A percentile compares a stretch with the other conserved stretches of the same genome.
phyloP scores from a whole-genome alignment of 1,284 basidiomycete species.

The Xanthoconium separans region DNA sequence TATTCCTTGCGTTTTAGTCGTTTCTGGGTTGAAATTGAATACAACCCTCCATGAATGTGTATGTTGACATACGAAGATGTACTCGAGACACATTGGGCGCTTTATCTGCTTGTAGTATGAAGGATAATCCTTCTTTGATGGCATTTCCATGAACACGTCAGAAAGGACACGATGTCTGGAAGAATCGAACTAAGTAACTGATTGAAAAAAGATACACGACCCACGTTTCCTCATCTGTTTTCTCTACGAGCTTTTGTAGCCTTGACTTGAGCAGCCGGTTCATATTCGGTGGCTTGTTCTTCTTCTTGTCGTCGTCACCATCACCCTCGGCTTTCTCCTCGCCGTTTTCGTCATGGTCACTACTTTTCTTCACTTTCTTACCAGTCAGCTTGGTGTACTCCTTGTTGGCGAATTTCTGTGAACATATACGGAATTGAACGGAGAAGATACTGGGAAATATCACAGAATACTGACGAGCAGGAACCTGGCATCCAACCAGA shows the following conservation, averaged over 20 bases:
- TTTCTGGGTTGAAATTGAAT: conserved; percentile 48
- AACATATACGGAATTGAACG: conserved; percentile 7
- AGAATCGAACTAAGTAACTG: conserved; percentile 5
- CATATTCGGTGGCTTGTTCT: conserved; percentile 61
- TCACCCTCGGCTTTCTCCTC: conserved; percentile 42
- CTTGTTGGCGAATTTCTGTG: conserved; percentile 66
- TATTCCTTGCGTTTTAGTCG: conserved; percentile 77
- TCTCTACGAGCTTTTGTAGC: conserved; percentile 68
- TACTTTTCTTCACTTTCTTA: conserved; percentile 41
- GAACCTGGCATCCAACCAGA: conserved; percentile 82
- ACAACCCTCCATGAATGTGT: conserved; percentile 5
- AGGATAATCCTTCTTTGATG: conserved; percentile 76
- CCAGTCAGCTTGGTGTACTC: conserved; percentile 61
- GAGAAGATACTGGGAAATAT: neutral
- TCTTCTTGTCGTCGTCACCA: conserved; percentile 44
- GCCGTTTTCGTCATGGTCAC: conserved; percentile 42
- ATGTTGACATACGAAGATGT: conserved; percentile 64
- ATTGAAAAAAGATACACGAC: conserved; percentile 6
- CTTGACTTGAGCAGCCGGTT: conserved; percentile 60
- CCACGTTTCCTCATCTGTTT: conserved; percentile 59
- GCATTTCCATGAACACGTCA: conserved; percentile 81
- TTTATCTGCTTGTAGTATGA: conserved; percentile 86
- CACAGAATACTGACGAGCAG: conserved; percentile 40
- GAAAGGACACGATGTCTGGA: conserved; percentile 68
- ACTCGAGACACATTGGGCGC: conserved; percentile 78